Conservation (phyloP, 2,329 filamentous ascomycete species). For the Diaporthe amygdali region DNA sequence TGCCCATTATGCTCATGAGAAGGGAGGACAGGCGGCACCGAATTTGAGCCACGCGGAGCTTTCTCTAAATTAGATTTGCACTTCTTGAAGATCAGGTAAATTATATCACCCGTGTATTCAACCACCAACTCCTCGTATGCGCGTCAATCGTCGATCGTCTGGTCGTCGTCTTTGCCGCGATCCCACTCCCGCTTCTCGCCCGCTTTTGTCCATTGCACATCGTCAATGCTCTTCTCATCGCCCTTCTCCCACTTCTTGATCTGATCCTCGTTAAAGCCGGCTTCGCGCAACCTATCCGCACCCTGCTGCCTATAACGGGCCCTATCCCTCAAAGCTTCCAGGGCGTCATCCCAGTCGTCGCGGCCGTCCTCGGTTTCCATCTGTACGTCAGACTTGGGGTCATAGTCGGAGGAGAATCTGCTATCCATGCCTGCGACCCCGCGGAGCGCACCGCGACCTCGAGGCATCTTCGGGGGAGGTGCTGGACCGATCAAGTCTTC, state of each 20-base stretch:
- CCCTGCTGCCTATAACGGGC: constrained; percentile 78
- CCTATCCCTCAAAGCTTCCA: constrained; percentile 81
- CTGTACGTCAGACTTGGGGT: constrained; percentile 61
- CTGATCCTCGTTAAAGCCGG: constrained; percentile 79
- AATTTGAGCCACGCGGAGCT: background rate
- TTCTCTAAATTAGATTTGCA: background rate
- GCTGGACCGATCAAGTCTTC: constrained; percentile 80
- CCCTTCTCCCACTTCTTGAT: constrained; percentile 73
- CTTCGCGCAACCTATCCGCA: constrained; percentile 75
- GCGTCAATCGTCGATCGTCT: constrained; percentile 15
- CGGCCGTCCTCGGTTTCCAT: constrained; percentile 52
- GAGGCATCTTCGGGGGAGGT: constrained; percentile 57
- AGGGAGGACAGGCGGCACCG: background rate
- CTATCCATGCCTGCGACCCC: constrained; percentile 74
- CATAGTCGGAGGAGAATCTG: constrained; percentile 74
- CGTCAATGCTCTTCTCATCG: constrained; percentile 64
- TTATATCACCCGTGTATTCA: background rate
- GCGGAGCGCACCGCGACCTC: constrained; percentile 72
- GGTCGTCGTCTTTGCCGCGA: constrained; percentile 50
- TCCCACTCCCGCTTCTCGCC: constrained; percentile 71
- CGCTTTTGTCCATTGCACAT: constrained; percentile 73
- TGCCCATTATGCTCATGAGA: too few relatives aligned
- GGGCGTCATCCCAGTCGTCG: constrained; percentile 79
- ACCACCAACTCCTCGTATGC: background rate
- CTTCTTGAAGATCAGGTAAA: background rate